Base-by-base conservation (phyloP, 352 stramenopile species). In the Phytophthora europaea region DNA sequence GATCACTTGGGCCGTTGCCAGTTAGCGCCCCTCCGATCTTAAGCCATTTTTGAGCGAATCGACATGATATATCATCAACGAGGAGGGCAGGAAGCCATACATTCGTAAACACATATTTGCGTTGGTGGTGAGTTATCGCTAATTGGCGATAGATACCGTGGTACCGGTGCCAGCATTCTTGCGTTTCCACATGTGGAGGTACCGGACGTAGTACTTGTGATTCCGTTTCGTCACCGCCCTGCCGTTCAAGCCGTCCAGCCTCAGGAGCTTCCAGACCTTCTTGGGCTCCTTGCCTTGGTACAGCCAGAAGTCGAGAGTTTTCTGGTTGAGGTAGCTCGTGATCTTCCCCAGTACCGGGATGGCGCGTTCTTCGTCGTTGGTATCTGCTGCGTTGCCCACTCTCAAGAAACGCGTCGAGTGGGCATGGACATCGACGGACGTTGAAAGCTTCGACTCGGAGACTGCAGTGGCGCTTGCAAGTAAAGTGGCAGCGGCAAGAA, bases 241-340 rank as follows among this genome's bases (percentile, higher is more conserved):
- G 16, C 45, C 43, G 8, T 64, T 52, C 38, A 45, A 15, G 4
- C 59, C 59, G 2, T 13, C 3, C 31, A 65, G 28, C 31, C 6
- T 31, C 9, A 65, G 13, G 6, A 51, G 26, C 7, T 15, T 40
- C 5, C 33, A 48, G 15, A 61, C 38, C 15, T 53, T 13, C 40
- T 72, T 72, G 31, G 38, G 57, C 20, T 43, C 12, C 31, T 34
- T 64, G 28, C 47, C 20, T 31, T 23, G 45, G 5, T 9, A 28
- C 2, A 71, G 34, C 45, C 47, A 71, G 22, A 54, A 61, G 6
- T 65, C 20, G 8, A 71, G 64, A 7, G 33, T 71, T 47, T 65
- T 61, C 47, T 48, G 15, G 22, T 65, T 71, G 18, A 71, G 28
- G 23, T 60, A 65, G 15, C 58, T 34, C 9, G 55, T 71, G 34